Evolutionary conservation across 2,329 filamentous ascomycete genomes (phyloP).

Genomic region (Beauveria varroae): DNA sequence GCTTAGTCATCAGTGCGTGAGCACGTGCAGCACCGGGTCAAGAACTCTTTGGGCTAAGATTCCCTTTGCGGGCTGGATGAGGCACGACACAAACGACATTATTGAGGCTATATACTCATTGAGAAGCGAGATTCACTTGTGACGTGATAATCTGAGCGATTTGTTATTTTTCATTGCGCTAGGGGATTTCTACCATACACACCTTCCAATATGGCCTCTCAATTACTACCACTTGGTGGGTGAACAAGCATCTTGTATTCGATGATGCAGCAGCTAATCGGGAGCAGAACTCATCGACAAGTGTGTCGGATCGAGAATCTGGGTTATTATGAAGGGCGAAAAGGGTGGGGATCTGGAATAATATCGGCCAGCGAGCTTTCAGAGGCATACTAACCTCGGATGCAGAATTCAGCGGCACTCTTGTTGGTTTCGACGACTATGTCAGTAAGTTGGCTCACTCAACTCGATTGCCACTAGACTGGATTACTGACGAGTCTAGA

Average conservation of each 20-base stretch:
- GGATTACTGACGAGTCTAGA: constrained; percentile 46
- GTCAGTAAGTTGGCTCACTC: constrained; percentile 68
- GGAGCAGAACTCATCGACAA: constrained; percentile 90
- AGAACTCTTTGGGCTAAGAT: constrained; percentile 11
- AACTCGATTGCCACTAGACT: too few species aligned
- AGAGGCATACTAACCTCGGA: constrained; percentile 14
- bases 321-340: constrained; percentile 99
- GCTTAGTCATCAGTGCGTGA: constrained; percentile 30
- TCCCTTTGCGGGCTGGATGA: background rate
- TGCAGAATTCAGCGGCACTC: constrained; percentile 86
- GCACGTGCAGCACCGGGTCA: constrained; percentile 22
- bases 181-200: background rate
- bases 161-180: too few species aligned
- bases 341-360: constrained; percentile 55
- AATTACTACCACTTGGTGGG: constrained; percentile 64
- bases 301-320: constrained; percentile 94
- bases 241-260: background rate
- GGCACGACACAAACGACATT: background rate
- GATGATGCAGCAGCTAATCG: constrained; percentile 15
- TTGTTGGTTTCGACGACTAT: constrained; percentile 97
- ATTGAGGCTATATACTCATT: background rate
- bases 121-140: background rate
- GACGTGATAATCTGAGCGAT: background rate
- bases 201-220: constrained; percentile 55
- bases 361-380: background rate